Evolutionary conservation across 139 green algal species (phyloP).

Genomic region (Dunaliella primolecta): DNA sequence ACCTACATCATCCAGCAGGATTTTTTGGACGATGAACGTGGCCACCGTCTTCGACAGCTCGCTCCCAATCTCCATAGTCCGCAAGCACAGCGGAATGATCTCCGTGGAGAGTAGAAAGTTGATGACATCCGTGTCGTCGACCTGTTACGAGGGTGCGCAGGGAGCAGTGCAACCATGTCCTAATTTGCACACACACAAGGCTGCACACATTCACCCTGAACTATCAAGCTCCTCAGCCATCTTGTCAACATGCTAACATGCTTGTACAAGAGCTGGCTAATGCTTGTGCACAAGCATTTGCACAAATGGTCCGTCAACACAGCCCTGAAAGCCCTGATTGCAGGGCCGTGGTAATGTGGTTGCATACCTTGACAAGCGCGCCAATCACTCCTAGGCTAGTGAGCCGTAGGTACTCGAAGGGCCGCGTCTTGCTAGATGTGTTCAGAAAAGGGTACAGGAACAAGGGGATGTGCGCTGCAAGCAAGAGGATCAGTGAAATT

Average conservation of each 20-base stretch:
- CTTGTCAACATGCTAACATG: neutral
- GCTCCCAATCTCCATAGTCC: constrained; percentile 98
- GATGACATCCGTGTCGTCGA: constrained; percentile 98
- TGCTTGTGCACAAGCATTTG: too few relatives aligned
- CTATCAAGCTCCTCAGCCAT: neutral
- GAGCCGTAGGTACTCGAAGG: constrained; percentile 98
- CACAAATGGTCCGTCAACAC: too few relatives aligned
- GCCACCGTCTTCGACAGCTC: constrained; percentile 99
- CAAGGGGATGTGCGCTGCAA: constrained; percentile 91
- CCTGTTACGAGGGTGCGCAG: constrained; percentile 33
- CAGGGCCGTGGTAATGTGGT: too few relatives aligned
- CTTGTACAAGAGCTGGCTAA: too few relatives aligned
- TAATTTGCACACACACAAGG: too few relatives aligned
- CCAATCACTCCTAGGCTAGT: constrained; percentile 96
- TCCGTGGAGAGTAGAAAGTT: constrained; percentile 99
- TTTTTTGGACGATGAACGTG: constrained; percentile 99
- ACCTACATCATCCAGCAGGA: constrained; percentile 89
- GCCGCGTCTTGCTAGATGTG: constrained; percentile 93
- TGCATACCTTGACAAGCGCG: constrained; percentile 91
- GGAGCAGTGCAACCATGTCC: too few relatives aligned
- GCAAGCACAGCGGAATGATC: constrained; percentile 97
- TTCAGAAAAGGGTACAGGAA: constrained; percentile 99
- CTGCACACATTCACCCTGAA: too few relatives aligned
- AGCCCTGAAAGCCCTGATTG: too few relatives aligned
- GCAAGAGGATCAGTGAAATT: neutral